These are phyloP conservation scores for Tephrocybe sp. DNA, from an alignment of 768 basidiomycete species.

Conservation along the genomic window DNA sequence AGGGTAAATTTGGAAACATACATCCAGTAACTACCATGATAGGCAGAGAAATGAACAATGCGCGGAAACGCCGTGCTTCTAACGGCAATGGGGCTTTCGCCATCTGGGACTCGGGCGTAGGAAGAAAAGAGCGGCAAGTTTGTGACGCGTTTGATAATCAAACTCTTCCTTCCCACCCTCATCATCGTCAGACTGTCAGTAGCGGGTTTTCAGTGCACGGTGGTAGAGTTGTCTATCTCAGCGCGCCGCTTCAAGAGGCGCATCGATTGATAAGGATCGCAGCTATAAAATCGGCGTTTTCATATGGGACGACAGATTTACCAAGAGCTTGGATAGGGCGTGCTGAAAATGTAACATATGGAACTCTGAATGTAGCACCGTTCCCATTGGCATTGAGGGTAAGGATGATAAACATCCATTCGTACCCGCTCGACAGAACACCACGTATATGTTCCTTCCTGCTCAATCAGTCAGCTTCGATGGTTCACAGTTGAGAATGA, in stretches of 20 bases:
- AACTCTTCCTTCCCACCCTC: too few relatives aligned
- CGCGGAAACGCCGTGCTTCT: conserved; percentile 39
- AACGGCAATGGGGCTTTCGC: conserved; percentile 14
- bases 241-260: too few relatives aligned
- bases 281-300: conserved; percentile 3
- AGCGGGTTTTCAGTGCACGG: too few relatives aligned
- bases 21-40: conserved; percentile 64
- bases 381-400: conserved; percentile 18
- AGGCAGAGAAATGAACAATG: conserved; percentile 61
- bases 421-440: conserved; percentile 20
- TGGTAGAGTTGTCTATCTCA: too few relatives aligned
- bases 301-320: conserved; percentile 10
- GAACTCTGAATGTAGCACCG: conserved; percentile 20
- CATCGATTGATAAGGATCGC: too few relatives aligned
- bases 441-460: conserved; percentile 21
- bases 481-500: conserved; percentile 5
- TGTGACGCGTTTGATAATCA: too few relatives aligned
- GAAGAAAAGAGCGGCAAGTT: too few relatives aligned
- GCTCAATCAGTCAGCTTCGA: conserved; percentile 2
- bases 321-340: conserved; percentile 4
- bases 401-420: conserved; percentile 24
- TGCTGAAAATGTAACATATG: conserved; percentile 5
- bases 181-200: too few relatives aligned
- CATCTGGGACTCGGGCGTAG: too few relatives aligned
- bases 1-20: conserved; percentile 26